Base-by-base conservation (phyloP, 345 rosid genomes). In the Rhizophora apiculata region DNA sequence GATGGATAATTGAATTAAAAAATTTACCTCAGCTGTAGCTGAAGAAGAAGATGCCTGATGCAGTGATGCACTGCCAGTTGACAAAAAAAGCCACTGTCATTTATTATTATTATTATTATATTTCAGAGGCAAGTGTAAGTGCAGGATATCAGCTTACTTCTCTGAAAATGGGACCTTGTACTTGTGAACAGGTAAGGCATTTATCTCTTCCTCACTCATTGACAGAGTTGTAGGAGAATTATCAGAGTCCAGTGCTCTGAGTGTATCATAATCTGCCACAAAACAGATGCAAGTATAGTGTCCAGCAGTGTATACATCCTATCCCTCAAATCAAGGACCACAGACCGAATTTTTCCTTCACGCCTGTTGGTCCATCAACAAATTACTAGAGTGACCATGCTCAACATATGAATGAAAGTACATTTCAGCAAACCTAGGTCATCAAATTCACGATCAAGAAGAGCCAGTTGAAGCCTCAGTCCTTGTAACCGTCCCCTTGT, bases 171-270 rank as follows among this genome's bases (percentile, higher is more conserved):
- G 64, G 54, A 73, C 83, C 82, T 89, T 95, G 69, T 90, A 90
- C 78, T 87, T 86, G 75, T 88, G 96, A 69, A 95, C 88, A 59
- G 99, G 98, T 57, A 92, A 86, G 43, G 91, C 88, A 76, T 90
- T 90, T 71, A 95, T 95, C 89, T 92, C 97, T 79, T 90, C 98
- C 68, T 95, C 99, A 5, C 85, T 95, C 99, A 92, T 92, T 26
- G 98, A 95, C 73, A 69, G 79, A 55, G 75, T 76, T 26, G 90
- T 46, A 55, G 87, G 79, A 62, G 73, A 82, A 77, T 86, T 88
- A 72, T 89, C 94, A 6, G 94, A 85, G 75, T 95, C 99, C 76
- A 95, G 83, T 37, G 98, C 92, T 75, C 99, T 87, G 74, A 95
- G 79, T 58, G 99, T 80, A 78, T 92, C 98, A 83, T 95, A 95